A percentile compares a stretch with the other conserved stretches of the same genome.
Conservation (phyloP, 768 basidiomycete genomes). For the Trametopsis cervina region DNA sequence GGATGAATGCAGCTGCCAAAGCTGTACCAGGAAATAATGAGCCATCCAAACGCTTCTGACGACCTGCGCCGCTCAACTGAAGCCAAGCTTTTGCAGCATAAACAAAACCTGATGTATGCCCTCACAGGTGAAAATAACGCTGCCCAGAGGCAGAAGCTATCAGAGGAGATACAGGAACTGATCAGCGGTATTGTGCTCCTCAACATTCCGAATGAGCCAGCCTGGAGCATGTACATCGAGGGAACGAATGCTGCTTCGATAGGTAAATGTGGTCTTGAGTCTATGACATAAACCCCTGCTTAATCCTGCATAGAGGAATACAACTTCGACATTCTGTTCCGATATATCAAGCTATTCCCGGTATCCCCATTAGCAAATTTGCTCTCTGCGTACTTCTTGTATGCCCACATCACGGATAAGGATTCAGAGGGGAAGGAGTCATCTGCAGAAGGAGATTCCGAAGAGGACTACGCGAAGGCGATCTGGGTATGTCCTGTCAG, state of each 20-base stretch:
- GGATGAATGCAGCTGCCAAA: slow-evolving; percentile 46
- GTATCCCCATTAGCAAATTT: slow-evolving; percentile 45
- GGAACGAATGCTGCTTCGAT: slow-evolving; percentile 59
- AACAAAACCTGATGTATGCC: slow-evolving; percentile 52
- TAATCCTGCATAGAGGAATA: slow-evolving; percentile 45
- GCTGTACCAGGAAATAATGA: slow-evolving; percentile 74
- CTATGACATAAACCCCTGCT: slow-evolving; percentile 3
- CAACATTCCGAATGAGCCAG: slow-evolving; percentile 67
- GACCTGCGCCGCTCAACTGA: slow-evolving; percentile 75
- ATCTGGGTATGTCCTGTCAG: slow-evolving; percentile 47
- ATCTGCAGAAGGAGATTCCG: slow-evolving; percentile 20
- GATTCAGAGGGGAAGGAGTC: slow-evolving; percentile 26
- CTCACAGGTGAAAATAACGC: slow-evolving; percentile 29
- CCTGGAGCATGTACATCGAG: slow-evolving; percentile 78
- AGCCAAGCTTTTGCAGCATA: slow-evolving; percentile 62
- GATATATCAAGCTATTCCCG: slow-evolving; percentile 65
- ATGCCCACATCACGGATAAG: slow-evolving; percentile 42
- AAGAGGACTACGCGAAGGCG: slow-evolving; percentile 50
- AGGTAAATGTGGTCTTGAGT: slow-evolving; percentile 39
- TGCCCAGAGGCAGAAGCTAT: slow-evolving; percentile 37
- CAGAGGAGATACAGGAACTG: slow-evolving; percentile 64
- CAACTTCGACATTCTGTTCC: slow-evolving; percentile 45
- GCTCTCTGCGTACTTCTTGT: slow-evolving; percentile 62
- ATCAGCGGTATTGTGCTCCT: slow-evolving; percentile 73
- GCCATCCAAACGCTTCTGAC: slow-evolving; percentile 74